Evolutionary conservation across 495 filamentous ascomycete genomes (phyloP), one percentile per base, ranked within the genome.

Genomic region (Astrothelium macrocarpum): DNA sequence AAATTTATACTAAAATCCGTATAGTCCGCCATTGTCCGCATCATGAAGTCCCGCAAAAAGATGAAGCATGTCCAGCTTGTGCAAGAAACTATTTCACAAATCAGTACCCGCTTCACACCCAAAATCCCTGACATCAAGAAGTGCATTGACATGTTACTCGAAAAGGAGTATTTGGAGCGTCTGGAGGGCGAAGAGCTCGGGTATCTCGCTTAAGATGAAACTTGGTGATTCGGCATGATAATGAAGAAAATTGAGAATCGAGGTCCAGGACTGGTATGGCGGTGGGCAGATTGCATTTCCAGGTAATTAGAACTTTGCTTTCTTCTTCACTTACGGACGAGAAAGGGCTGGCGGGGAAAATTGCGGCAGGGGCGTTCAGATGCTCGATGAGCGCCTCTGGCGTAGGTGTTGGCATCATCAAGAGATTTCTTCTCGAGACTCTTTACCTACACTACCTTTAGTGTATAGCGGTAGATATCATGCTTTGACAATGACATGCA

Each of bases 31-130:
- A 97, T 99, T 70, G 94, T 99, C 39, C 87, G 94, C 69, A 96
- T 99, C 78, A 99, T 97, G 94, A 99, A 99, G 76, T 94, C 95
- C 0, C 88, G 94, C 62, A 97, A 97, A 85, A 89, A 87, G 79
- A 92, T 97, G 89, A 96, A 95, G 82, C 93, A 99, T 76, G 84
- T 88, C 60, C 85, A 90, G 71, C 85, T 99, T 11, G 90, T 99
- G 49, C 85, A 89, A 69, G 94, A 99, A 77, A 91, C 90, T 18
- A 97, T 99, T 73, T 85, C 84, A 66, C 95, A 97, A 76, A 95
- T 99, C 77, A 88, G 87, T 71, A 83, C 82, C n/a, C 90, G 94
- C 59, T 99, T 99, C 79, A 85, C 89, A 39, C 94, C 95, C 28
- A 93, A 96, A 75, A 81, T 97, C 25, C 80, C 82, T 4, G 94